Conservation (phyloP, 2,329 filamentous ascomycete genomes). For the Microthyrium microscopicum region DNA sequence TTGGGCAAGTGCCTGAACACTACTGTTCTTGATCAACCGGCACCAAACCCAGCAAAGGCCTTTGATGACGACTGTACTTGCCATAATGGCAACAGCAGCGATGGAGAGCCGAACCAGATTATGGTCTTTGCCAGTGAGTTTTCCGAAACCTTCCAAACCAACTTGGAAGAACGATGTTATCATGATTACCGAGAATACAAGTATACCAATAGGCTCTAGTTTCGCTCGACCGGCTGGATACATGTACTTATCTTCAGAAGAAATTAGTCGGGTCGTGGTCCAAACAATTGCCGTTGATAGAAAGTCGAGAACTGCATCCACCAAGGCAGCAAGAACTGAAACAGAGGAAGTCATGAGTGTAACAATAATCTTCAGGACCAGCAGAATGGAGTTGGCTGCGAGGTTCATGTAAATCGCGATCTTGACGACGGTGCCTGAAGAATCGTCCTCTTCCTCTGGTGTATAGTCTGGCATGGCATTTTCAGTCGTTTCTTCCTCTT, state of each 20-base stretch:
- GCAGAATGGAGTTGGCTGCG: slow-evolving; percentile 56
- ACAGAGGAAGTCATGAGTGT: slow-evolving; percentile 65
- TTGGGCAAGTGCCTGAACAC: slow-evolving; percentile 62
- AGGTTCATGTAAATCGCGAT: slow-evolving; percentile 80
- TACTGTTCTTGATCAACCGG: slow-evolving; percentile 68
- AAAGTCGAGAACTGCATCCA: slow-evolving; percentile 67
- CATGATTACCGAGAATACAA: slow-evolving; percentile 76
- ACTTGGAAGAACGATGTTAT: slow-evolving; percentile 73
- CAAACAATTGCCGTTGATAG: slow-evolving; percentile 68
- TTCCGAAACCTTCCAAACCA: slow-evolving; percentile 49
- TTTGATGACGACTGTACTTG: slow-evolving; percentile 66
- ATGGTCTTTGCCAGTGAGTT: slow-evolving; percentile 44
- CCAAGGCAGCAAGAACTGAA: slow-evolving; percentile 62
- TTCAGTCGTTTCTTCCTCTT: slow-evolving; percentile 16
- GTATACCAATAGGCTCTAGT: slow-evolving; percentile 62
- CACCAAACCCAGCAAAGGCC: slow-evolving; percentile 76
- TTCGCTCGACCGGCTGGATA: slow-evolving; percentile 66
- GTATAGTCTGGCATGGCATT: slow-evolving; percentile 54
- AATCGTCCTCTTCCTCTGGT: slow-evolving; percentile 53
- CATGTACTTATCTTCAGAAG: slow-evolving; percentile 53
- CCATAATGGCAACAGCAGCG: slow-evolving; percentile 65
- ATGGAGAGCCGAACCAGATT: slow-evolving; percentile 55
- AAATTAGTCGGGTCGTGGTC: slow-evolving; percentile 59
- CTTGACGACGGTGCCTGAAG: slow-evolving; percentile 59
- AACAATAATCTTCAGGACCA: slow-evolving; percentile 62